Base-by-base conservation (phyloP, 495 filamentous ascomycete genomes). In the Aspergillus taichungensis region DNA sequence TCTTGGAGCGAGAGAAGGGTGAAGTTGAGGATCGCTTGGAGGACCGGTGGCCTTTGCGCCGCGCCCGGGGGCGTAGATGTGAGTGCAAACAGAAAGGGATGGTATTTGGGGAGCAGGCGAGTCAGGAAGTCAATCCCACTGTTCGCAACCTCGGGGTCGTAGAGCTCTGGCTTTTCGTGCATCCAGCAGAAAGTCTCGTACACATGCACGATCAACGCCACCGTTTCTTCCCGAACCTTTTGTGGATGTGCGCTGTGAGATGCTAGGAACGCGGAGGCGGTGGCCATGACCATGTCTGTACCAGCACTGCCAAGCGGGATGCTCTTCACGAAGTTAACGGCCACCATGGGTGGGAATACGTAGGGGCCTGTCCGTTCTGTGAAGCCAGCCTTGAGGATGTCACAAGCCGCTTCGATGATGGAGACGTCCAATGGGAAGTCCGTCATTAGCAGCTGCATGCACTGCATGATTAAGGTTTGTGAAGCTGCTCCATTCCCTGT, bases 131-230 rank as follows among this genome's bases (percentile, higher is more conserved):
- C 79, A 47, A 92, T 84, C 30, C 83, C 78, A 47, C 80, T 84
- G 51, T 91, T 80, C 3, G 84, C 72, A 24, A 94, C 74, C 54
- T 95, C 88, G 2, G 88, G 87, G 34, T 96, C 90, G 47, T 76
- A 66, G 8, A 44, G 24, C 39, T 54, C 47, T 1, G 45, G 67
- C 57, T 65, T 71, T 70, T 84, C 73, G 46, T 78, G 70, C 56
- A 87, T 74, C 39, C 67, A 70, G 36, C 77, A 71, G 13, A 91
- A 72, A 0, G 91, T 68, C 4, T 72, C 67, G 12, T 84, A 71
- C 8, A 87, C 77, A 66, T 87, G 83, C 3, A 71, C 64, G 6
- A 88, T 64, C 9, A 92, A 60, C 13, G 69, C 64, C 3, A 63
- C 63, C 0, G 86, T 73, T 56, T 76, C 49, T 46, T 70, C 42